These are phyloP conservation scores for Ogataea pini DNA, from an alignment of 805 yeast genomes.

Conservation along the genomic window DNA sequence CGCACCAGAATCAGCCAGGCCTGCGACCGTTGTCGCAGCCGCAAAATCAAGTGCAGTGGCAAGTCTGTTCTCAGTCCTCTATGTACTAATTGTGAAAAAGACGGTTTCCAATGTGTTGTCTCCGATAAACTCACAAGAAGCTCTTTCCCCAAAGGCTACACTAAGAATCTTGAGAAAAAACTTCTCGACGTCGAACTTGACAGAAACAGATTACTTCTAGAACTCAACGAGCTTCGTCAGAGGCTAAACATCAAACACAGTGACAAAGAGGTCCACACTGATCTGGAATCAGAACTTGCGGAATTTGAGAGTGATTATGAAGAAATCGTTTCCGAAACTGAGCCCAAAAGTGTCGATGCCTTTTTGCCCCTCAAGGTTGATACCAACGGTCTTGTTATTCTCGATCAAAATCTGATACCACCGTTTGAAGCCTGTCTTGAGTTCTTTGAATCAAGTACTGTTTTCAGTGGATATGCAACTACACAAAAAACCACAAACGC, in stretches of 20 bases:
- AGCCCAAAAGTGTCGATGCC: too few relatives aligned
- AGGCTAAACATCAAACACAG: slow-evolving; percentile 10
- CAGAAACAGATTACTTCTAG: slow-evolving; percentile 41
- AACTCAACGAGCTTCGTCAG: slow-evolving; percentile 32
- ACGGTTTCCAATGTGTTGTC: slow-evolving; percentile 68
- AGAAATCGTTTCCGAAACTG: background rate
- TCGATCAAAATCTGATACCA: slow-evolving; percentile 33
- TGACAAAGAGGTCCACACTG: background rate
- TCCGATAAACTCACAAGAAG: slow-evolving; percentile 74
- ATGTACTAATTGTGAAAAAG: slow-evolving; percentile 65
- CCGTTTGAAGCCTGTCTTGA: slow-evolving; percentile 24
- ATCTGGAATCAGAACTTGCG: background rate
- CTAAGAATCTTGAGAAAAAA: slow-evolving; percentile 69
- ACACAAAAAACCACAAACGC: background rate
- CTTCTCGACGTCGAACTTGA: slow-evolving; percentile 62
- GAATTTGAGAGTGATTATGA: background rate
- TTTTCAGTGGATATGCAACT: slow-evolving; percentile 34
- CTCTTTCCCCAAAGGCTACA: slow-evolving; percentile 80
- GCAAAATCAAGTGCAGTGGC: slow-evolving; percentile 78
- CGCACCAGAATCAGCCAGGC: slow-evolving; percentile 68
- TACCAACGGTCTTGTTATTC: slow-evolving; percentile 23
- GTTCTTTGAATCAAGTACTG: slow-evolving; percentile 26
- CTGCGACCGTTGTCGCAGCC: slow-evolving; percentile 76
- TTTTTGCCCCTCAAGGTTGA: slow-evolving; percentile 14
- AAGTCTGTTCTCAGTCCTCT: slow-evolving; percentile 48